Evolutionary conservation across 2,329 filamentous ascomycete species (phyloP).

Genomic region (Fusarium luffae): DNA sequence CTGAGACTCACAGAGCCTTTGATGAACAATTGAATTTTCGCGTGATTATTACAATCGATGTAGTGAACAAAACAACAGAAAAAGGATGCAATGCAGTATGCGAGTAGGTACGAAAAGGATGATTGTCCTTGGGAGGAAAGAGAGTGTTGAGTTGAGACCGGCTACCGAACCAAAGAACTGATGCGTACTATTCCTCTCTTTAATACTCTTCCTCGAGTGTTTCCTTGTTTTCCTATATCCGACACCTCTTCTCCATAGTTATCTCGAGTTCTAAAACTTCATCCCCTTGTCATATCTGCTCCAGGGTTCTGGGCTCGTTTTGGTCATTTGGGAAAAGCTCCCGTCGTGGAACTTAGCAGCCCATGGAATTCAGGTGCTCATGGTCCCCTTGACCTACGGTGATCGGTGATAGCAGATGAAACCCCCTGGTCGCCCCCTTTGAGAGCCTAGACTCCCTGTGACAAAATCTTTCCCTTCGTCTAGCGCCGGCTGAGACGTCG

Average conservation of each 20-base stretch:
- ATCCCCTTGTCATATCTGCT: slow-evolving; percentile 21
- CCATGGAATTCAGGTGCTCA: neutral
- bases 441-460: slow-evolving; percentile 21
- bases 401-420: neutral
- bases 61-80: slow-evolving; percentile 3
- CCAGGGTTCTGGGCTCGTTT: slow-evolving; percentile 18
- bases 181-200: slow-evolving; percentile 21
- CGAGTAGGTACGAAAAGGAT: neutral
- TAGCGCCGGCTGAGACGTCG: slow-evolving; percentile 34
- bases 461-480: slow-evolving; percentile 23
- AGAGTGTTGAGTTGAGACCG: slow-evolving; percentile 35
- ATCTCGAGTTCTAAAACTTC: slow-evolving; percentile 29
- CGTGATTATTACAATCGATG: slow-evolving; percentile 32
- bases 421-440: slow-evolving; percentile 30
- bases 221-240: slow-evolving; percentile 1
- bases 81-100: neutral
- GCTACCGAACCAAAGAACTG: slow-evolving; percentile 24
- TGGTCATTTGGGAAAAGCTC: slow-evolving; percentile 9
- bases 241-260: slow-evolving; percentile 12
- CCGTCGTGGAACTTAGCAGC: slow-evolving; percentile 10
- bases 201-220: slow-evolving; percentile 29
- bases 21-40: slow-evolving; percentile 1
- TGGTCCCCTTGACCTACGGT: slow-evolving; percentile 5
- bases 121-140: slow-evolving; percentile 17
- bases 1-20: slow-evolving; percentile 37